phyloP scores from a whole-genome alignment of 495 filamentous ascomycete genomes.

The Aspergillus leporis region DNA sequence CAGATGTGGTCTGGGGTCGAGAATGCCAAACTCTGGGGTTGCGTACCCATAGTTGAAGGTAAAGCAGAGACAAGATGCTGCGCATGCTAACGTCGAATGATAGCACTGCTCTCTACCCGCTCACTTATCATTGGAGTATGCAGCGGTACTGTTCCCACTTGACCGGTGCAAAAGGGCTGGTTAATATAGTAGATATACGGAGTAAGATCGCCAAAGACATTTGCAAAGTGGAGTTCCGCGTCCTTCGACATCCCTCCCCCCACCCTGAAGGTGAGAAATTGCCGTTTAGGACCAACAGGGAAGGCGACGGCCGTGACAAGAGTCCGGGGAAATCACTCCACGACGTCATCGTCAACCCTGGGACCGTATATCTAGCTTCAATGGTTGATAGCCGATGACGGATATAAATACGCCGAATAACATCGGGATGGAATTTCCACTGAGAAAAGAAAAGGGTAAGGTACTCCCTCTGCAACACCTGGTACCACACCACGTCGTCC shows the following conservation, averaged over 20 bases:
- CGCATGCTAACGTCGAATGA: neutral
- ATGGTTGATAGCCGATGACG: neutral
- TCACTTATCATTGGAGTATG: neutral
- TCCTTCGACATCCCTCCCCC: neutral
- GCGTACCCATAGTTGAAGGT: no score
- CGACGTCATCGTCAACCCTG: neutral
- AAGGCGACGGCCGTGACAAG: no score
- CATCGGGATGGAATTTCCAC: neutral
- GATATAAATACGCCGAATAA: slow-evolving; percentile 3
- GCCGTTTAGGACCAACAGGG: neutral
- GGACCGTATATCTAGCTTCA: neutral
- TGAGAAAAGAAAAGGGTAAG: neutral
- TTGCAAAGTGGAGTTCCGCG: neutral
- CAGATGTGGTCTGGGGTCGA: neutral
- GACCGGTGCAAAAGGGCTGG: no score
- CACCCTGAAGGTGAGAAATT: neutral
- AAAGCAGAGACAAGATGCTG: no score
- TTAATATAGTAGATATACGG: no score
- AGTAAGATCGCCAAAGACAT: neutral
- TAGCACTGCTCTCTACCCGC: neutral
- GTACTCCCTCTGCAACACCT: no score
- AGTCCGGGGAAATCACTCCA: neutral
- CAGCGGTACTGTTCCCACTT: neutral
- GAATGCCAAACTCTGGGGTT: neutral
- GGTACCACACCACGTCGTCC: neutral